phyloP scores from a whole-genome alignment of 2,329 filamentous ascomycete species.

The Nemania sp. region DNA sequence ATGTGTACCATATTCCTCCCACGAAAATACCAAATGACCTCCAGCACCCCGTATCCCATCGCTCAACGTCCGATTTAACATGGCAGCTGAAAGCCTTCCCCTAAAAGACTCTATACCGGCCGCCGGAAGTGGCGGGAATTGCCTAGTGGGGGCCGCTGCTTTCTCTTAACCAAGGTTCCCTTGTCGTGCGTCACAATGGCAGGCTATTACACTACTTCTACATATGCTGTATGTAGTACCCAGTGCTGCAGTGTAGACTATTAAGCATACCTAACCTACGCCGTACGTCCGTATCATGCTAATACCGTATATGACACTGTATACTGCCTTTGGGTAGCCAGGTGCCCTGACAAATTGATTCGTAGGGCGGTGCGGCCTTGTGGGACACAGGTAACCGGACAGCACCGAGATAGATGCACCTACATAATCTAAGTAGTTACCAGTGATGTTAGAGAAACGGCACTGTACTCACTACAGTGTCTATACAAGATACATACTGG shows the following conservation, averaged over 20 bases:
- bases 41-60: not conserved
- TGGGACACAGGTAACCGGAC: too few species aligned
- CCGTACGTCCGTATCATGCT: not conserved
- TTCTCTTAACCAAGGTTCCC: constrained; percentile 13
- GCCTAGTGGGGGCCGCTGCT: constrained; percentile 18
- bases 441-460: too few species aligned
- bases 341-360: constrained; percentile 18
- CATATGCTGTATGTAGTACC: not conserved
- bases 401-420: too few species aligned
- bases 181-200: constrained; percentile 9
- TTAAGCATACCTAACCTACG: not conserved
- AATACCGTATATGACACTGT: too few species aligned
- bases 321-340: not conserved
- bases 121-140: constrained; percentile 39
- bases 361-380: not conserved
- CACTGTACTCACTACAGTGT: not conserved
- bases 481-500: not conserved
- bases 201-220: not conserved
- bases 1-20: constrained; percentile 4
- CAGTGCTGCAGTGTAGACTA: not conserved
- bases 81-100: not conserved
- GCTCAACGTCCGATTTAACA: not conserved
- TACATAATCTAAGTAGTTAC: too few species aligned
- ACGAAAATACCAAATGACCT: not conserved
- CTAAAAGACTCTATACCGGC: not conserved